Evolutionary conservation across 176 grass and related monocot genomes (phyloP), one percentile per base, ranked within the genome.

Genomic region (Olyra latifolia): DNA sequence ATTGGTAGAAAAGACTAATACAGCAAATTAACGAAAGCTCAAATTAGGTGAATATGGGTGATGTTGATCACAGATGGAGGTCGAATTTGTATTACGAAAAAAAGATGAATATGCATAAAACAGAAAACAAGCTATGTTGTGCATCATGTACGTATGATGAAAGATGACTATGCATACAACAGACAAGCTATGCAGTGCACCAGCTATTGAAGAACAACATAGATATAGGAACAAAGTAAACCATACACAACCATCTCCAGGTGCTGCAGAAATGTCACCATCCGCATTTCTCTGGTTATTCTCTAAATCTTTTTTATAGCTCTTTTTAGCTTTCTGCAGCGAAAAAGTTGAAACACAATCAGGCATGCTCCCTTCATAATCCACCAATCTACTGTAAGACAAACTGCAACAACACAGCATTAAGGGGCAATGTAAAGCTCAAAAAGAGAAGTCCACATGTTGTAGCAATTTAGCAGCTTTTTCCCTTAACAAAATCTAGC

Each of bases 251-350:
- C 90, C 95, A 76, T 70, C 89, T 91, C 78, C 88, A 88, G 78
- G 85, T 82, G 84, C 80, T 42, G 84, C 64, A 70, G 81, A 91
- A 86, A 35, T 67, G 56, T 87, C 76, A 41, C 75, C 80, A 56
- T 86, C 92, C 44, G 59, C 61, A 47, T 77, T 93, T 77, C 86
- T 77, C 70, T 90, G 79, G 39, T 10, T 91, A 81, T 83, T 86
- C 75, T 89, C 89, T 48, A 99, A 71, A 62, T 99, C 96, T 48
- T 95, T 95, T 52, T 95, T 86, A 79, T 99, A 99, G 52, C 96
- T 95, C 47, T 86, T 88, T 82, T 84, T 89, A 68, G 92, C 93
- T 99, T 99, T 99, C 96, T 99, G 79, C 42, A 78, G 24, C 5
- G 32, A 72, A 86, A 53, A 23, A 69, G 10, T 63, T 52, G 6